phyloP scores from a whole-genome alignment of 192 early-diverging fungal species.

The Coemansia aciculifera region DNA sequence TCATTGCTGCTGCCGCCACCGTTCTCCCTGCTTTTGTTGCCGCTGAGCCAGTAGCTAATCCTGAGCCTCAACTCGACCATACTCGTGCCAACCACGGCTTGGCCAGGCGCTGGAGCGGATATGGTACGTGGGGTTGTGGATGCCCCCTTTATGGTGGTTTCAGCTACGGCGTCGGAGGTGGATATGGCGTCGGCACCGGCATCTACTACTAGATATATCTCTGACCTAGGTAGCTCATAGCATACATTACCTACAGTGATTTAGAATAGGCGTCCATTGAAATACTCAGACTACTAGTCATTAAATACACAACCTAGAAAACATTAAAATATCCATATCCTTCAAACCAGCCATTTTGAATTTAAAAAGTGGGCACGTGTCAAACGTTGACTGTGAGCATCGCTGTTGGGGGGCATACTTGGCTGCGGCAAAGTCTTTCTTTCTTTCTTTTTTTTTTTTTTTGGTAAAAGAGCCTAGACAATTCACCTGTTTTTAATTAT shows the following conservation, averaged over 20 bases:
- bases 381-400: too few species aligned
- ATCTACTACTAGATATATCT: not conserved
- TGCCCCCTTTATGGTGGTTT: not conserved
- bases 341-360: too few species aligned
- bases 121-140: not conserved
- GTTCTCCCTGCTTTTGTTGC: not conserved
- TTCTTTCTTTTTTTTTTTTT: too few species aligned
- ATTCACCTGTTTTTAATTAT: not conserved
- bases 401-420: too few species aligned
- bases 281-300: not conserved
- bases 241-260: not conserved
- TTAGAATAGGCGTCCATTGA: not conserved
- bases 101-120: slow-evolving; percentile 2
- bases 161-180: not conserved
- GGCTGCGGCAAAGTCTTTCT: too few species aligned
- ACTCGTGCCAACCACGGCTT: not conserved
- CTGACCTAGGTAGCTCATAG: not conserved
- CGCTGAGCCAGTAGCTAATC: not conserved
- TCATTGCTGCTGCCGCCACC: not conserved
- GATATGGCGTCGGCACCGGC: not conserved
- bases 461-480: not conserved
- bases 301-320: not conserved
- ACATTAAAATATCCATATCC: too few species aligned
- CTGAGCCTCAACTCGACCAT: not conserved
- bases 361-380: too few species aligned